phyloP scores from a whole-genome alignment of 257 asterid species.

The Scutellaria minor region DNA sequence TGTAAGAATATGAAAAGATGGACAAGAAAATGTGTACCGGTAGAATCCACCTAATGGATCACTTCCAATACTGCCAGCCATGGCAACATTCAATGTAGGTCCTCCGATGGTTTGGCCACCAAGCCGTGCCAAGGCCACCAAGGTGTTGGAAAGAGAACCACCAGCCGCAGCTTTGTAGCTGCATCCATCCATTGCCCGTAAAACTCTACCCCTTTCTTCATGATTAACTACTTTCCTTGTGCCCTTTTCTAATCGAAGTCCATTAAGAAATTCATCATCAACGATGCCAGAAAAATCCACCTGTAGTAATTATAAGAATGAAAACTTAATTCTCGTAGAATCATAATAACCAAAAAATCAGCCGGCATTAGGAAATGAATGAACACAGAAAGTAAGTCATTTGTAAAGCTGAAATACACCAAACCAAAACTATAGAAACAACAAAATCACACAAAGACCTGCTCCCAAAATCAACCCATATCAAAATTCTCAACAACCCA shows the following conservation, averaged over 20 bases:
- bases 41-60: slow-evolving; percentile 96
- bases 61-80: slow-evolving; percentile 96
- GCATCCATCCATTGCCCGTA: slow-evolving; percentile 97
- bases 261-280: slow-evolving; percentile 72
- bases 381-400: background rate
- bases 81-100: slow-evolving; percentile 75
- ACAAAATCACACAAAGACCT: background rate
- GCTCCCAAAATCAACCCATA: background rate
- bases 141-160: slow-evolving; percentile 94
- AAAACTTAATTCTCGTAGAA: slow-evolving; percentile 4
- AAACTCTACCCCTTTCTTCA: slow-evolving; percentile 91
- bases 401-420: background rate
- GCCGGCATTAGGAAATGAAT: background rate
- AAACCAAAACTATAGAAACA: background rate
- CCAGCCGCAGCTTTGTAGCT: slow-evolving; percentile 99
- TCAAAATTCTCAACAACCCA: slow-evolving; percentile 13
- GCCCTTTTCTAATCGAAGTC: slow-evolving; percentile 82
- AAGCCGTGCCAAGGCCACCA: slow-evolving; percentile 98
- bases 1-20: slow-evolving; percentile 3
- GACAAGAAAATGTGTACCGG: slow-evolving; percentile 48
- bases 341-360: slow-evolving; percentile 7
- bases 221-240: slow-evolving; percentile 90
- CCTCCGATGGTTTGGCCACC: slow-evolving; percentile 75
- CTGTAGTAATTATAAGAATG: slow-evolving; percentile 41
- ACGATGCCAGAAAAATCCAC: slow-evolving; percentile 98